Evolutionary conservation across 2,329 filamentous ascomycete genomes (phyloP), one percentile per base, ranked within the genome.

Genomic region (Huntiella moniliformis): DNA sequence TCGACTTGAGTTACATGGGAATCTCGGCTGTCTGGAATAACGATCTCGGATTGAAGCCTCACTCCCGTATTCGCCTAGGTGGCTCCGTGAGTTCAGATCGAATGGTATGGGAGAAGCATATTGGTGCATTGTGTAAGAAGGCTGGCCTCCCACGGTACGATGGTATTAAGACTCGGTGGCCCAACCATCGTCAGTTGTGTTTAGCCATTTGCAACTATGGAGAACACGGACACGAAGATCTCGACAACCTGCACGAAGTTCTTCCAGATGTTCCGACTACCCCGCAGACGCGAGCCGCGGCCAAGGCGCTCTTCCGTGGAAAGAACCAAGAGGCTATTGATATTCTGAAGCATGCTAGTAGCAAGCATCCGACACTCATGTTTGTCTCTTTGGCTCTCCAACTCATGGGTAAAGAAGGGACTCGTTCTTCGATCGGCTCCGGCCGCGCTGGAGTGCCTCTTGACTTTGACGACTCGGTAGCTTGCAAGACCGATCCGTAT

Each of bases 1-100:
- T 86, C 3, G 82, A 91, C 54, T 62, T 88, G 15, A 79, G 79
- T 54, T 91, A 82, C 54, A 65, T 88, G 49, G 84, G 84, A 1
- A 75, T 87, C 5, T 66, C 74, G 45, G 72, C 72, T 2, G 73
- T 91, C 46, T 88, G 82, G 82, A 72, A 64, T 2, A 79, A 81
- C 50, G 66, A 76, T 43, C 66, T 85, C 6, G 79, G 72, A 4
- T 62, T 62, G 10, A 68, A 67, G 44, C 59, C 65, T n/a, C 54
- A 58, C 2, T 61, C 64, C 37, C 64, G 74, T 47, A 56, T 77
- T 3, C 56, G 65, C 2, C 61, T 70, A 18, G 64, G 63, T 31
- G 57, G 61, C 2, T 54, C 62, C 0, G 52, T 63, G 4, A 70
- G 70, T 5, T 71, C 77, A 51, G 55, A 62, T 35, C 47, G 43